phyloP scores from a whole-genome alignment of 345 rosid species.

The Atalantia buxifolia region DNA sequence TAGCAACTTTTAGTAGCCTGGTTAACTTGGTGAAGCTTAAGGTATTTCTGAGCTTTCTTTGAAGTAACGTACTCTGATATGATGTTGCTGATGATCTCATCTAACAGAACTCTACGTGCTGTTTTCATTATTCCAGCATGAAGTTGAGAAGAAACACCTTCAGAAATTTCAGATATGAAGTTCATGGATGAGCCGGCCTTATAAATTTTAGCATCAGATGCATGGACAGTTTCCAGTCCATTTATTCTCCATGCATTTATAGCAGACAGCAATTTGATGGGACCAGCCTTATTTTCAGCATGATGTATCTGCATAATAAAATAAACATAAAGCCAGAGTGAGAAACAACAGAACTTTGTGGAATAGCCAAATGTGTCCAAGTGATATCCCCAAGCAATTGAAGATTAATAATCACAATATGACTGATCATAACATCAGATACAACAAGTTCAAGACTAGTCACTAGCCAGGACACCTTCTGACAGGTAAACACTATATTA shows the following conservation, averaged over 20 bases:
- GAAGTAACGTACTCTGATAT: constrained; percentile 50
- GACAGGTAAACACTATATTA: neutral
- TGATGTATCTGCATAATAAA: constrained; percentile 62
- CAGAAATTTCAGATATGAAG: constrained; percentile 57
- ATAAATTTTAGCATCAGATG: constrained; percentile 23
- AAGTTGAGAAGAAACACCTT: constrained; percentile 71
- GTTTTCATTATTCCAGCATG: constrained; percentile 74
- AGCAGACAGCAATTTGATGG: constrained; percentile 49
- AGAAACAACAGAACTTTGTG: constrained; percentile 4
- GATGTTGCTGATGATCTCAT: constrained; percentile 68
- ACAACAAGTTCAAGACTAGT: neutral
- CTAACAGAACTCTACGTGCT: constrained; percentile 77
- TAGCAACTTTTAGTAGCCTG: constrained; percentile 30
- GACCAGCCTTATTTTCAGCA: constrained; percentile 48
- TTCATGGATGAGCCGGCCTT: constrained; percentile 29
- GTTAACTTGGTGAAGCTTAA: constrained; percentile 31
- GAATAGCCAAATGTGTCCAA: neutral
- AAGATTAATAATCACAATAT: neutral
- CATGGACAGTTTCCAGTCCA: constrained; percentile 18
- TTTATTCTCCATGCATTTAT: constrained; percentile 51
- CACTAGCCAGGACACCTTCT: neutral
- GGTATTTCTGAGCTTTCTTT: constrained; percentile 47
- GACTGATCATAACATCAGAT: neutral
- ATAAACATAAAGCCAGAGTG: constrained; percentile 7
- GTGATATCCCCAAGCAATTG: neutral